Evolutionary conservation across 805 yeast species (phyloP), one percentile per base, ranked within the genome.

Genomic region (Metschnikowia baotianmanensis): DNA sequence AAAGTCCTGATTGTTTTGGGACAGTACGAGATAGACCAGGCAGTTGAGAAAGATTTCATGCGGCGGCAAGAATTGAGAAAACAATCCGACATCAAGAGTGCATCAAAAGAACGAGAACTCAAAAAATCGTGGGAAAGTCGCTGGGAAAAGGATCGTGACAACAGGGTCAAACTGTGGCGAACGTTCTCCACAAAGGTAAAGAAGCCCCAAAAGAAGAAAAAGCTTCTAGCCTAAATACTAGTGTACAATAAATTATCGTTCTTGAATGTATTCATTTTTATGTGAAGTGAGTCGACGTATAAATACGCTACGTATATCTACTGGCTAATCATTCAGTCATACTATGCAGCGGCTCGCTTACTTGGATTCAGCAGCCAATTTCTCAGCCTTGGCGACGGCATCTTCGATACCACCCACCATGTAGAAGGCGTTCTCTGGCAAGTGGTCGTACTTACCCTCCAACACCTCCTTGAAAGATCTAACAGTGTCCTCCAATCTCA

Each of bases 361-460:
- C 65, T 81, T 80, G 62, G 88, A 77, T 72, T 88, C 96, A 71
- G 95, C 81, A 74, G 98, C 98, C 71, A 93, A 75, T 80, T 91
- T 90, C 78, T 93, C 98, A 68, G 97, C 98, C 83, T 93, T 93
- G 69, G 97, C 95, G 71, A 89, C 74, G 62, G 83, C 99, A 75
- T 93, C 99, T 72, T 90, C 97, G 65, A 93, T 90, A 79, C 96
- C 96, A 79, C 99, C 99, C 75, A 93, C 99, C 99, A 93, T 93
- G 77, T 93, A 93, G 95, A 93, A 93, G 63, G 99, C 99, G 71
- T 84, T 86, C 80, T 93, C 99, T 70, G 99, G 99, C 65, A 93
- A 83, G 78, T 84, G 83, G 76, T 93, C 99, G 80, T 93, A 89
- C 82, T 93, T 93, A 78, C 99, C 99, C 28, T 80, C 97, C 65